Evolutionary conservation across 768 basidiomycete genomes (phyloP).

Genomic region (Lanmaoa rubissima): DNA sequence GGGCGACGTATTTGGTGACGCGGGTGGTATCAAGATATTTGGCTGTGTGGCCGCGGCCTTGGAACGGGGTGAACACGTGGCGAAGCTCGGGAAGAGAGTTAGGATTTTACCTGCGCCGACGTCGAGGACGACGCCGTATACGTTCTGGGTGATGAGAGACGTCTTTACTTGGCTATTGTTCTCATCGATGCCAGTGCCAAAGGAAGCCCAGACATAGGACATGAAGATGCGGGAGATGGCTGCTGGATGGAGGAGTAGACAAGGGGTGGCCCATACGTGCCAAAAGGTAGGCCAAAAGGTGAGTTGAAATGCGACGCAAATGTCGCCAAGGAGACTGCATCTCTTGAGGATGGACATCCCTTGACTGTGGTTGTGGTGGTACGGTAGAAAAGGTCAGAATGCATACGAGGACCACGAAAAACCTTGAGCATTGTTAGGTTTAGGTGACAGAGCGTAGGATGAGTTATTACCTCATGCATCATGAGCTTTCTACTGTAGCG

Average conservation of each 20-base stretch:
- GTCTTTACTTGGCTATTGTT: slow-evolving; percentile 41
- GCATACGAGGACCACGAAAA: too few species aligned
- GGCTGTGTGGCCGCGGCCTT: slow-evolving; percentile 63
- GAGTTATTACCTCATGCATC: too few species aligned
- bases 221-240: slow-evolving; percentile 55
- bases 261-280: slow-evolving; percentile 40
- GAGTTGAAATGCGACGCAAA: slow-evolving; percentile 37
- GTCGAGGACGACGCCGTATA: slow-evolving; percentile 62
- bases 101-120: slow-evolving; percentile 56
- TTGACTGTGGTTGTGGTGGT: neutral
- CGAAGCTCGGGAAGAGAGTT: neutral
- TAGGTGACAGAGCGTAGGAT: too few species aligned
- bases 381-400: too few species aligned
- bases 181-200: slow-evolving; percentile 49
- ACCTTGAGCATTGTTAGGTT: too few species aligned
- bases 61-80: neutral
- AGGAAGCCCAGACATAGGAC: slow-evolving; percentile 52
- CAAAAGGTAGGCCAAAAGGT: slow-evolving; percentile 48
- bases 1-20: slow-evolving; percentile 65
- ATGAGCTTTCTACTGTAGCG: too few species aligned
- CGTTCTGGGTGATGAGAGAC: slow-evolving; percentile 50
- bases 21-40: slow-evolving; percentile 54
- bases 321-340: slow-evolving; percentile 42
- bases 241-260: slow-evolving; percentile 43
- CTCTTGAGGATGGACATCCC: slow-evolving; percentile 16